Evolutionary conservation across 2,329 filamentous ascomycete species (phyloP).

Genomic region (Penicillium decumbens): DNA sequence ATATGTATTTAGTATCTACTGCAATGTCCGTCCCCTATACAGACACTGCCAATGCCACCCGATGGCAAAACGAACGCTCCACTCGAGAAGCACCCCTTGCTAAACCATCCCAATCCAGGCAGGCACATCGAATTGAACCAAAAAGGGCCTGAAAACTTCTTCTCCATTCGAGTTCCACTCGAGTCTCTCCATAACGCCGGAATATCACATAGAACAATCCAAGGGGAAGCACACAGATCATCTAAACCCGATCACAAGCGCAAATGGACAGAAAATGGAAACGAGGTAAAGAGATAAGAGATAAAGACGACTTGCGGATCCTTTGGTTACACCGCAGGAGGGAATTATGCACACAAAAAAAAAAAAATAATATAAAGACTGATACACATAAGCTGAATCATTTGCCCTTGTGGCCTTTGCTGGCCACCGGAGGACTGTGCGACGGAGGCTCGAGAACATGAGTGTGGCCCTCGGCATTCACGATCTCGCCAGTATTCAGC

Average conservation of each 20-base stretch:
- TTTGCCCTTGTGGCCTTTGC: slow-evolving; percentile 32
- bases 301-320: slow-evolving; percentile 1
- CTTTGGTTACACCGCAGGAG: neutral
- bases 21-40: neutral
- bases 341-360: slow-evolving; percentile 19
- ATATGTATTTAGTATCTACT: slow-evolving; percentile 17
- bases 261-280: neutral
- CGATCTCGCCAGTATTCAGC: slow-evolving; percentile 66
- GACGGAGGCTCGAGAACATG: slow-evolving; percentile 73
- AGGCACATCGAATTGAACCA: slow-evolving; percentile 2
- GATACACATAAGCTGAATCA: slow-evolving; percentile 23
- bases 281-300: neutral
- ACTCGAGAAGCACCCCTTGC: neutral
- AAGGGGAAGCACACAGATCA: neutral
- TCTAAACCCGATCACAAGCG: neutral
- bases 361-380: slow-evolving; percentile 5
- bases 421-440: slow-evolving; percentile 31
- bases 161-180: neutral
- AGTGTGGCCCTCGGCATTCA: slow-evolving; percentile 69
- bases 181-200: slow-evolving; percentile 4
- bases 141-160: neutral
- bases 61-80: slow-evolving; percentile 1
- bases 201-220: neutral
- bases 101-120: slow-evolving; percentile 4
- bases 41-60: neutral